Conservation (phyloP, 257 asterid genomes). For the Lantana camara region DNA sequence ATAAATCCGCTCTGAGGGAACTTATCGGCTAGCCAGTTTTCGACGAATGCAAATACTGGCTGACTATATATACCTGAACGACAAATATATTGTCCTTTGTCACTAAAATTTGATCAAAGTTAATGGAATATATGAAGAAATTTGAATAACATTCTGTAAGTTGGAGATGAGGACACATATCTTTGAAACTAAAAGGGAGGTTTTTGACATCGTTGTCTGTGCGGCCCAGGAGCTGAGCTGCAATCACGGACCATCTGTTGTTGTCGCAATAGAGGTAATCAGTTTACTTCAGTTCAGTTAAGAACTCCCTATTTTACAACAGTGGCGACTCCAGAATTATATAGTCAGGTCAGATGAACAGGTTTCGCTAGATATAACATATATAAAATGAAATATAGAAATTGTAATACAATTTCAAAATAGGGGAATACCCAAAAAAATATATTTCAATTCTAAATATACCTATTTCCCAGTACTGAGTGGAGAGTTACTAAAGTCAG, state of each 20-base stretch:
- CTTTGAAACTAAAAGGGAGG: too few relatives aligned
- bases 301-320: too few relatives aligned
- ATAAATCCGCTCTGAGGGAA: constrained; percentile 40
- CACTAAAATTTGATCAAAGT: too few relatives aligned
- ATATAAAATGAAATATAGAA: too few relatives aligned
- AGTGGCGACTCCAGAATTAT: too few relatives aligned
- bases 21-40: constrained; percentile 42
- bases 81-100: neutral
- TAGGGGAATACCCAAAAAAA: too few relatives aligned
- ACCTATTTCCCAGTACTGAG: constrained; percentile 93
- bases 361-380: too few relatives aligned
- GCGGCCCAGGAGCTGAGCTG: constrained; percentile 78
- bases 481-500: constrained; percentile 94
- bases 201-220: constrained; percentile 67
- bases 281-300: neutral
- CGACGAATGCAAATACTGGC: constrained; percentile 62
- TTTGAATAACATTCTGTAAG: too few relatives aligned
- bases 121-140: too few relatives aligned
- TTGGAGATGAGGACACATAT: too few relatives aligned
- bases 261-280: neutral
- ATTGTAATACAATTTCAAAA: too few relatives aligned
- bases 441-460: too few relatives aligned
- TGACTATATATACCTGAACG: constrained; percentile 48
- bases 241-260: constrained; percentile 78
- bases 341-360: neutral